phyloP scores from a whole-genome alignment of 805 yeast genomes.

The Candida vartiovaarae region DNA sequence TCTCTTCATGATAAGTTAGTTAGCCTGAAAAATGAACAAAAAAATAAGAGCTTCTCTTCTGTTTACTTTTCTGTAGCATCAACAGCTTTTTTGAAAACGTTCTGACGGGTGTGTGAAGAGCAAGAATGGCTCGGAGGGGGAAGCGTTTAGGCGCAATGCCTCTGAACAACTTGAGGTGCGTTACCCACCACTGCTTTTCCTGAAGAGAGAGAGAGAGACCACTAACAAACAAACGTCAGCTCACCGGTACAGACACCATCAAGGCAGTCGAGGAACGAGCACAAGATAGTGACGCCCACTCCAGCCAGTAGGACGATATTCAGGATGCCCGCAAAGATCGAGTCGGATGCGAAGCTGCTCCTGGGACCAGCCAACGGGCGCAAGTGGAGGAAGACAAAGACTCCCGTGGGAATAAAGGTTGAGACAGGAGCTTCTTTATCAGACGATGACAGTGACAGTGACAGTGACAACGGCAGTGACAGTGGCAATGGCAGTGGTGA shows the following conservation, averaged over 20 bases:
- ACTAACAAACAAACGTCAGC: background rate
- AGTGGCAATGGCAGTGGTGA: background rate
- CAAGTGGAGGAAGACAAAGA: background rate
- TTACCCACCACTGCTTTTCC: background rate
- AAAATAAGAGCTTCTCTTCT: no score
- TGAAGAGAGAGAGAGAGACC: background rate
- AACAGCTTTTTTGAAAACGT: no score
- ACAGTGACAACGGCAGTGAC: background rate
- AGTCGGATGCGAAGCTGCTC: background rate
- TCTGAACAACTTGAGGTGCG: constrained; percentile 1
- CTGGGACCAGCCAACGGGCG: background rate
- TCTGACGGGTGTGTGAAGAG: no score
- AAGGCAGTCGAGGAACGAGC: background rate
- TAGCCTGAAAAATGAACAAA: no score
- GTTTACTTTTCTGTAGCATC: no score
- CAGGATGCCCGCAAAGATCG: background rate
- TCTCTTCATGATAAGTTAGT: no score
- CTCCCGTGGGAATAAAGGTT: background rate
- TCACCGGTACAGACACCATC: constrained; percentile 1
- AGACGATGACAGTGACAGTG: background rate
- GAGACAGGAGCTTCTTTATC: background rate
- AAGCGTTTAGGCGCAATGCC: background rate
- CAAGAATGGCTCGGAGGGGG: background rate
- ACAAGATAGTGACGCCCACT: background rate
- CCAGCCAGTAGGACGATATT: background rate